phyloP scores from a whole-genome alignment of 352 stramenopile species.

The Globisporangium acanthophoron region DNA sequence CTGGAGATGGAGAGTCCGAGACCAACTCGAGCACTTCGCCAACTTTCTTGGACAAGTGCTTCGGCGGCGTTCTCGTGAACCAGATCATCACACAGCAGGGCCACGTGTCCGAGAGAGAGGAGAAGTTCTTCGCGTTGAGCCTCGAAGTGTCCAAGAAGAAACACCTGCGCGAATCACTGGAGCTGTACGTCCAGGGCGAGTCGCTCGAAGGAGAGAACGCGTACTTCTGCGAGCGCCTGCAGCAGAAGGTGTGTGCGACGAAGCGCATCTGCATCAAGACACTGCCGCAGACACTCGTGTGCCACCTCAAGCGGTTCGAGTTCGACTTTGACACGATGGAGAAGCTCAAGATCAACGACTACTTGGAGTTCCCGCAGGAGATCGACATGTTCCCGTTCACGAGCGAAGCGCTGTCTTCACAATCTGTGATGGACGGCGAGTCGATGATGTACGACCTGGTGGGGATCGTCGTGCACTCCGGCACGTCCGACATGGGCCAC shows the following conservation, averaged over 20 bases:
- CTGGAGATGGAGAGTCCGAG: background rate
- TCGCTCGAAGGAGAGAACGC: constrained; percentile 74
- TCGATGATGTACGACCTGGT: constrained; percentile 81
- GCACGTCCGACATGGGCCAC: constrained; percentile 89
- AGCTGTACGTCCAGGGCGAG: constrained; percentile 67
- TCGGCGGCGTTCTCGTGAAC: constrained; percentile 76
- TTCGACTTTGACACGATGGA: constrained; percentile 89
- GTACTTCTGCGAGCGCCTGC: constrained; percentile 64
- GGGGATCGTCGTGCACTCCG: constrained; percentile 91
- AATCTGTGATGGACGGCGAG: background rate
- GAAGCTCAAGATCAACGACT: constrained; percentile 87
- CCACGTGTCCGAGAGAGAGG: constrained; percentile 72
- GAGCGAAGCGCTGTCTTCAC: constrained; percentile 37
- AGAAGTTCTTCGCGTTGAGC: constrained; percentile 82
- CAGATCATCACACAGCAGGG: constrained; percentile 78
- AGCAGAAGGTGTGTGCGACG: constrained; percentile 71
- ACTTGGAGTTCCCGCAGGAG: constrained; percentile 75
- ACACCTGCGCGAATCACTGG: constrained; percentile 51
- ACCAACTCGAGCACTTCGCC: background rate
- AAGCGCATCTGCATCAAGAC: constrained; percentile 83
- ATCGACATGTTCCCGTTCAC: constrained; percentile 91
- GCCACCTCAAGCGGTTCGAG: constrained; percentile 85
- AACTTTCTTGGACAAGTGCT: constrained; percentile 38
- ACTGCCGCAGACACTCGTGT: constrained; percentile 70
- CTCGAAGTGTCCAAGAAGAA: constrained; percentile 75